phyloP scores from a whole-genome alignment of 345 rosid species.

The Sisymbrium irio region DNA sequence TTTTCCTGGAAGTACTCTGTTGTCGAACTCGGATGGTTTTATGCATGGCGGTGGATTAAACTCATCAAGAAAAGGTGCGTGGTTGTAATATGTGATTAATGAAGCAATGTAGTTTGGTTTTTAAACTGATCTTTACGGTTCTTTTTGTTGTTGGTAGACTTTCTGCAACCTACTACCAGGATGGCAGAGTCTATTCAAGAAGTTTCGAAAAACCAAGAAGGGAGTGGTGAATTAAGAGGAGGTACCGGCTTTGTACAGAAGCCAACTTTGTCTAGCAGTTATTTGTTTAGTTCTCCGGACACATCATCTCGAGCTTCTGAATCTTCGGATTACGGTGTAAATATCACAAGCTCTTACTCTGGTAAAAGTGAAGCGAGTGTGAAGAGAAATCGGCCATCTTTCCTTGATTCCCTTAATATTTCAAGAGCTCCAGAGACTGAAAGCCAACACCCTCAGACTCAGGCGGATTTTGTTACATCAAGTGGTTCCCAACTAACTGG shows the following conservation, averaged over 20 bases:
- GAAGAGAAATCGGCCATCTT: constrained; percentile 78
- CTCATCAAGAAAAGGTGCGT: constrained; percentile 42
- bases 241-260: constrained; percentile 42
- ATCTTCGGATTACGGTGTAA: constrained; percentile 42
- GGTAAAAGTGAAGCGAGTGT: constrained; percentile 50
- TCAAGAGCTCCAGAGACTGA: constrained; percentile 51
- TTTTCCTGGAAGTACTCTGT: constrained; percentile 33
- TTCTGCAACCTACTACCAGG: constrained; percentile 37
- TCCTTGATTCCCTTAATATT: constrained; percentile 79
- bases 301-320: constrained; percentile 41
- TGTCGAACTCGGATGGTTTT: constrained; percentile 31
- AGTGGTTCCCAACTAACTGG: constrained; percentile 39
- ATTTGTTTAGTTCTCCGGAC: constrained; percentile 37
- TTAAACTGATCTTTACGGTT: constrained; percentile 12
- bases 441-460: constrained; percentile 41
- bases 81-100: constrained; percentile 16
- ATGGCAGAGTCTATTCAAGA: constrained; percentile 42
- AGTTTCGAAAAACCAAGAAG: constrained; percentile 34
- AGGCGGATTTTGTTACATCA: constrained; percentile 34
- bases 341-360: constrained; percentile 44
- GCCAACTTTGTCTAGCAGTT: constrained; percentile 41
- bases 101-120: constrained; percentile 1
- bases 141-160: constrained; percentile 41
- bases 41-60: constrained; percentile 33
- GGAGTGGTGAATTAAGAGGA: constrained; percentile 33